Conservation (phyloP, 495 filamentous ascomycete genomes). For the Penicillium coprophilum region DNA sequence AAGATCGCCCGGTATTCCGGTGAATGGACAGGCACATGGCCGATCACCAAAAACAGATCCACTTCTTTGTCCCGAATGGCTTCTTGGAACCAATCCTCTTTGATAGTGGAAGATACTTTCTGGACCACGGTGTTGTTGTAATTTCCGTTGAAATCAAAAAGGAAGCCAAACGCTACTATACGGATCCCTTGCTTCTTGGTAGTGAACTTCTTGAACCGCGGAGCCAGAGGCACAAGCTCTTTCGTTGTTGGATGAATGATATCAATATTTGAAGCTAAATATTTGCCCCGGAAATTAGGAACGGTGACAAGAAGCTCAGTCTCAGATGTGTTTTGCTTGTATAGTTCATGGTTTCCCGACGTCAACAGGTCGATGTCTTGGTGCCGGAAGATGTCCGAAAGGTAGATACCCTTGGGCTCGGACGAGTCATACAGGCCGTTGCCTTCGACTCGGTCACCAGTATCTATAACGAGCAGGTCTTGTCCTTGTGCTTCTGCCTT, state of each 20-base stretch:
- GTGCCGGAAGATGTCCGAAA: constrained; percentile 78
- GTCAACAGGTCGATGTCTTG: constrained; percentile 83
- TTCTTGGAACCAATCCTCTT: constrained; percentile 85
- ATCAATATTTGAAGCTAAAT: constrained; percentile 90
- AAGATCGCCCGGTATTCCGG: constrained; percentile 75
- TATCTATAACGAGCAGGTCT: constrained; percentile 88
- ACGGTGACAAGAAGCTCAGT: constrained; percentile 76
- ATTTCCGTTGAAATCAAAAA: constrained; percentile 90
- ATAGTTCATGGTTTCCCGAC: constrained; percentile 94
- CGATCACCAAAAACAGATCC: constrained; percentile 84
- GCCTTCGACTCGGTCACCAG: constrained; percentile 90
- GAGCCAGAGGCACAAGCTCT: constrained; percentile 71
- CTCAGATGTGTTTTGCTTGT: constrained; percentile 71
- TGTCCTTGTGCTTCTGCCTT: constrained; percentile 73
- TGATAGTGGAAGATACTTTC: constrained; percentile 71
- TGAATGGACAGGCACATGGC: constrained; percentile 81
- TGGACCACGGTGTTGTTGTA: constrained; percentile 85
- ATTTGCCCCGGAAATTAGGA: constrained; percentile 71
- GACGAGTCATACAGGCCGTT: constrained; percentile 96
- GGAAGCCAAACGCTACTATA: constrained; percentile 85
- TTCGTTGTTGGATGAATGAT: constrained; percentile 71
- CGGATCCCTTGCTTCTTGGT: constrained; percentile 84
- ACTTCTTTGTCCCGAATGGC: constrained; percentile 76
- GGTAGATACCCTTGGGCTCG: constrained; percentile 81
- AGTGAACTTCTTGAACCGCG: constrained; percentile 79